Base-by-base conservation (phyloP, 2,329 filamentous ascomycete genomes). In the Hypoxylon sp. region DNA sequence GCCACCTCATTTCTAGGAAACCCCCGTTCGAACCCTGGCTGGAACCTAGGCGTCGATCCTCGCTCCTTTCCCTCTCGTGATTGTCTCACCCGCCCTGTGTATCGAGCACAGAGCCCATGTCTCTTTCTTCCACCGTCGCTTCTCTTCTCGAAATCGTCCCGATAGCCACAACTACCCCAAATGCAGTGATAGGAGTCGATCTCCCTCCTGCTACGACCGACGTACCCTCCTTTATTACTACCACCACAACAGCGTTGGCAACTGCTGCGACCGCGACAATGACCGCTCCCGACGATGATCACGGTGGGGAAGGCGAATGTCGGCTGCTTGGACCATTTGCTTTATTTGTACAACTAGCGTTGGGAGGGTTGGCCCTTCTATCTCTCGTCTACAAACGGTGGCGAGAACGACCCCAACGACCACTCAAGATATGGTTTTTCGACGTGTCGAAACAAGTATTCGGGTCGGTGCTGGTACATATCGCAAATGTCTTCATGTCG, bases 371-470 rank as follows among this genome's bases (percentile, higher is more conserved):
- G 61, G 96, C 96, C 7, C 82, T 98, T 57, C 83, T 95, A 60
- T 93, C 94, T 0, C 86, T 99, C 52, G 95, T 98, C 6, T 97
- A 89, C 83, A 99, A 99, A 84, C 88, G 96, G 73, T 97, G 92
- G 89, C 89, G 93, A 71, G 96, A 99, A 81, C 87, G 93, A 63
- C 95, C 96, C 1, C 95, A 98, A 79, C 88, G 96, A 60, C 95
- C 95, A 0, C 77, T 98, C 76, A 97, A 97, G 85, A 94, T 99
- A 72, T 99, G 96, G 95, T 94, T 93, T 79, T 99, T 98, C 79
- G 96, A 99, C 78, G 96, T 90, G 23, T 97, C 93, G 32, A 99
- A 99, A 84, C 96, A 99, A 83, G 93, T 99, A 59, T 92, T 98
- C 75, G 96, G 96, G 21, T 97, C 94, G 30, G 90, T 94, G 49